phyloP scores from a whole-genome alignment of 1,139 yeast species.

The Sugiyamaella grinbergsii region DNA sequence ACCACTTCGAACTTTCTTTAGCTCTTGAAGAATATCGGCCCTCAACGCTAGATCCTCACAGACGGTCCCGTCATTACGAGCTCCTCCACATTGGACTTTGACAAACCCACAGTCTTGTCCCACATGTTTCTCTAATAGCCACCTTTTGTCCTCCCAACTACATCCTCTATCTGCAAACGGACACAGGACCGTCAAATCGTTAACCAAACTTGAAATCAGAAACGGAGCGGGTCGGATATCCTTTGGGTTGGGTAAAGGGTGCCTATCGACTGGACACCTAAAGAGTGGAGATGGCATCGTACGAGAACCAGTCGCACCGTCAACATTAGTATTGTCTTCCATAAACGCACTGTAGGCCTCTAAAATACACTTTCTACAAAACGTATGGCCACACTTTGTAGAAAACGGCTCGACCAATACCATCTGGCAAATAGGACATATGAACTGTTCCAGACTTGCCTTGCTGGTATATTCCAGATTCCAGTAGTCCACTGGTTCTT shows the following conservation, averaged over 20 bases:
- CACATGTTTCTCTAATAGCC: conserved; percentile 61
- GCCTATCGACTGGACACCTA: conserved; percentile 66
- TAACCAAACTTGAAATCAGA: conserved; percentile 59
- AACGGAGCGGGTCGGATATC: conserved; percentile 65
- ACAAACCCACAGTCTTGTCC: conserved; percentile 54
- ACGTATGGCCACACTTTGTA: conserved; percentile 44
- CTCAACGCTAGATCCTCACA: conserved; percentile 31
- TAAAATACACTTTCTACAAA: conserved; percentile 37
- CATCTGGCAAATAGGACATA: conserved; percentile 43
- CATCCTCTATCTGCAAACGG: conserved; percentile 60
- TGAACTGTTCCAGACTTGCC: conserved; percentile 47
- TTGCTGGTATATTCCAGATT: conserved; percentile 40
- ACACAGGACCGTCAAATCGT: conserved; percentile 61
- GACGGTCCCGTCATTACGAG: conserved; percentile 12
- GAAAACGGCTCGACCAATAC: conserved; percentile 41
- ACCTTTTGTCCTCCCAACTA: conserved; percentile 57
- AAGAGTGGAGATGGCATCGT: too few species aligned
- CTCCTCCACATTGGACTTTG: conserved; percentile 47
- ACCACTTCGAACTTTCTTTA: conserved; percentile 6
- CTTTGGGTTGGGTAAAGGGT: conserved; percentile 44
- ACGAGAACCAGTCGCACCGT: conserved; percentile 15
- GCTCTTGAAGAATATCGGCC: conserved; percentile 18
- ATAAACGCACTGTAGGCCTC: conserved; percentile 23
- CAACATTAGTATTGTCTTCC: conserved; percentile 32
- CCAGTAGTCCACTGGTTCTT: conserved; percentile 30